Percentiles rank a stretch among this genome's conserved stretches.
Evolutionary conservation across 768 basidiomycete genomes (phyloP).

Genomic region (Pleurotus ostreatus): DNA sequence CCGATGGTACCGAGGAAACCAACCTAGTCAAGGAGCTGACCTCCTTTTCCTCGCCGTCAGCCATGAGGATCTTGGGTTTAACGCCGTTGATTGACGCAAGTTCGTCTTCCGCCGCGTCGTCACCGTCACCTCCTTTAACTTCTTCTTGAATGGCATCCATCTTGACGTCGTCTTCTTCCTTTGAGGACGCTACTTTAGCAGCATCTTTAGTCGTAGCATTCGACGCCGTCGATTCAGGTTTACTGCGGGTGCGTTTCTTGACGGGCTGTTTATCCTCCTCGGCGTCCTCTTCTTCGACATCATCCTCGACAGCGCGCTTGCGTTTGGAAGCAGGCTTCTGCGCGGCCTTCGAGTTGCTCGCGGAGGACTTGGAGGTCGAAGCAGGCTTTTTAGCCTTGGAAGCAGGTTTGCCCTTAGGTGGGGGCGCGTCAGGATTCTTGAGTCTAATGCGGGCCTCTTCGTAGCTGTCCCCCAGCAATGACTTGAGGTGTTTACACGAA

Average conservation of each 20-base stretch:
- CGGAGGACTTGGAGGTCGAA: constrained; percentile 1
- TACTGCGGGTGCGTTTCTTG: neutral
- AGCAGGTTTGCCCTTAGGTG: constrained; percentile 10
- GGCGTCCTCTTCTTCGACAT: constrained; percentile 24
- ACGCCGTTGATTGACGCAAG: constrained; percentile 49
- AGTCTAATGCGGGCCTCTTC: constrained; percentile 30
- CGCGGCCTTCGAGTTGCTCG: neutral
- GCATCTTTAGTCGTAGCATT: neutral
- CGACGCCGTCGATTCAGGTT: constrained; percentile 1
- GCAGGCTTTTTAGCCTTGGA: constrained; percentile 12
- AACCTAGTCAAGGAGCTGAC: constrained; percentile 38
- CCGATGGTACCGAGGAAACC: neutral
- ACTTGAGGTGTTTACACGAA: constrained; percentile 34
- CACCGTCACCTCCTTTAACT: neutral
- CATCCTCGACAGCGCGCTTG: constrained; percentile 16
- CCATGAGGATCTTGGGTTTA: constrained; percentile 41
- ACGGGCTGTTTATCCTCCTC: constrained; percentile 21
- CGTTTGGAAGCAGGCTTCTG: neutral
- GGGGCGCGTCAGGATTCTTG: constrained; percentile 30
- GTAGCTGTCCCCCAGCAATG: constrained; percentile 32
- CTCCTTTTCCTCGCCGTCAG: constrained; percentile 45
- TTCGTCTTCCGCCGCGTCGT: constrained; percentile 31
- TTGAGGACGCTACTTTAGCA: neutral
- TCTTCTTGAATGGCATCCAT: neutral
- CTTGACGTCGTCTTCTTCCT: neutral